Conservation (phyloP, 1,284 basidiomycete species). For the Microbotryum violaceum region DNA sequence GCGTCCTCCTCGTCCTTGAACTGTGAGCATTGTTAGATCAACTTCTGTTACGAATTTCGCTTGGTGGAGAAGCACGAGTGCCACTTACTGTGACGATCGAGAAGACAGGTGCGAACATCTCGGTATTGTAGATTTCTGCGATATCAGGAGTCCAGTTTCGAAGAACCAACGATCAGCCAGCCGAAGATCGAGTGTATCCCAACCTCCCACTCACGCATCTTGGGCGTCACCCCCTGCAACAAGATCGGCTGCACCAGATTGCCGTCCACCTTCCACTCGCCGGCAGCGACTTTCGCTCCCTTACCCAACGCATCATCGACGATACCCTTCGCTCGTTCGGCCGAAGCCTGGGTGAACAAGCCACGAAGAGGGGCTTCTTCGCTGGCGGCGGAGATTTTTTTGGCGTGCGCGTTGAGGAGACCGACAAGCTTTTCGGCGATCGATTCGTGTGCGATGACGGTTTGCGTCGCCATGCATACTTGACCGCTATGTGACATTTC, state of each 20-base stretch:
- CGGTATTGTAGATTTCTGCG: constrained; percentile 38
- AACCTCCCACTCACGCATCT: constrained; percentile 45
- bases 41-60: too few species aligned
- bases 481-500: too few species aligned
- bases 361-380: constrained; percentile 24
- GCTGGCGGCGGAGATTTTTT: constrained; percentile 9
- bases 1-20: constrained; percentile 33
- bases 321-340: constrained; percentile 49
- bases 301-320: constrained; percentile 49
- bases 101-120: constrained; percentile 56
- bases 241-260: constrained; percentile 52
- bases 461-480: constrained; percentile 21
- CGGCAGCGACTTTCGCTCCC: constrained; percentile 52
- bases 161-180: too few species aligned
- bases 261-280: constrained; percentile 43
- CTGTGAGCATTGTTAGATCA: background rate
- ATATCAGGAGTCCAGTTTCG: too few species aligned
- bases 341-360: constrained; percentile 51
- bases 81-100: constrained; percentile 24
- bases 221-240: constrained; percentile 47
- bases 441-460: constrained; percentile 30
- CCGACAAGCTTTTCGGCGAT: constrained; percentile 29
- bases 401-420: constrained; percentile 14
- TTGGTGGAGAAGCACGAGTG: too few species aligned
- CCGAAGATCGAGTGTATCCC: too few species aligned